Base-by-base conservation (phyloP, 176 grass and related monocot genomes). In the Raddia distichophylla region DNA sequence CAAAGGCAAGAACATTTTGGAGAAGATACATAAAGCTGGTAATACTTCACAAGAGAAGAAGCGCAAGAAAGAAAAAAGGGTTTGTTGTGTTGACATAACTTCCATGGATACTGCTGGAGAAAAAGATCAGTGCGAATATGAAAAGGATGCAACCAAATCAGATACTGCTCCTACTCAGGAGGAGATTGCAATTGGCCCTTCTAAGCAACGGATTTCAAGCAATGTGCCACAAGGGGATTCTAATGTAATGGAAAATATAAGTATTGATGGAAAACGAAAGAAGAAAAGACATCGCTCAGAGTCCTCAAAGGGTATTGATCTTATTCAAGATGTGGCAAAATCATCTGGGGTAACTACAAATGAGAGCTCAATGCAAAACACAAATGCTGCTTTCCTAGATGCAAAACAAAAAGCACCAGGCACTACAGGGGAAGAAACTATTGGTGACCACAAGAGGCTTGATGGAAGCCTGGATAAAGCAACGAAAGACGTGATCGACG, bases 231-330 rank as follows among this genome's bases (percentile, higher is more conserved):
- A 53, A 68, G 79, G 61, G 73, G 42, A 68, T 81, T 64, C 71
- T 82, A 79, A 44, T 74, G 37, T 88, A 48, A 73, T 71, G 60
- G 84, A 84, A 80, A 78, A 82, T 78, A 67, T 37, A 68, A 60
- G 33, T 87, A 81, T 49, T 81, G 81, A 80, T 87, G 65, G 73
- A 58, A 98, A 81, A 82, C 84, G 67, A 82, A 95, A 86, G 82
- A 94, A 86, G 69, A 98, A 47, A 84, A 89, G 57, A 53, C 69
- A 1, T 1, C 42, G 13, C 4, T 59, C 81, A 18, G 72, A 87
- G 79, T 84, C 79, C 43, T 76, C 46, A 34, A 92, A 80, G 46
- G 74, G 73, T 80, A 51, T 10, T 79, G 76, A 78, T 78, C 59
- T 61, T 88, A 71, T 19, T 84, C 76, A 82, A 70, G 78, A 71